Percentiles rank a stretch among this genome's conserved stretches.
These are phyloP conservation scores for Sicyos baderoa DNA, from an alignment of 306 rosid genomes.

Conservation along the genomic window DNA sequence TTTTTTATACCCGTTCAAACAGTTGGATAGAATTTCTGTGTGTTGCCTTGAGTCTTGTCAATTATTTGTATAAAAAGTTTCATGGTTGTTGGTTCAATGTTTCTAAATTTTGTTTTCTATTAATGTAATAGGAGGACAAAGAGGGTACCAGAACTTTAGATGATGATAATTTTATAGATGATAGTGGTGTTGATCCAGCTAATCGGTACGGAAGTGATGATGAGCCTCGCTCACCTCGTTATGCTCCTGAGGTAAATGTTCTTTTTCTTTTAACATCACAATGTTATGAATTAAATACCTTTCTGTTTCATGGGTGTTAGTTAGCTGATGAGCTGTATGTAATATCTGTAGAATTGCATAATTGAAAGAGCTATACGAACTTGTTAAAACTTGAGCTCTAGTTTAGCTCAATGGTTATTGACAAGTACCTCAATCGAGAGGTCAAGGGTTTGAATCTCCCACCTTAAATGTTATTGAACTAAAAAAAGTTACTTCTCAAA, in stretches of 20 bases:
- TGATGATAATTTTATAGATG: conserved; percentile 95
- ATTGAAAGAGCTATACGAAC: background rate
- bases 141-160: conserved; percentile 71
- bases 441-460: no score
- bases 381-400: background rate
- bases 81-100: conserved; percentile 15
- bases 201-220: conserved; percentile 51
- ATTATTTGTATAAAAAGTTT: background rate
- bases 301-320: background rate
- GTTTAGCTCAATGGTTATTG: no score
- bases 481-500: no score
- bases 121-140: conserved; percentile 55
- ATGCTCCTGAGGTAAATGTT: conserved; percentile 62
- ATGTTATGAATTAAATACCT: background rate
- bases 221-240: conserved; percentile 62
- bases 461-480: no score
- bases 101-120: conserved; percentile 22
- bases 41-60: background rate
- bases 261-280: no score
- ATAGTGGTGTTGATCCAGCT: conserved; percentile 75
- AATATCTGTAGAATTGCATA: background rate
- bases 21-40: background rate
- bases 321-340: background rate
- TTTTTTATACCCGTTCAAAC: background rate
- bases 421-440: no score